Evolutionary conservation across 164 flowering plant species (phyloP).

Genomic region (Cinnamomum micranthum): DNA sequence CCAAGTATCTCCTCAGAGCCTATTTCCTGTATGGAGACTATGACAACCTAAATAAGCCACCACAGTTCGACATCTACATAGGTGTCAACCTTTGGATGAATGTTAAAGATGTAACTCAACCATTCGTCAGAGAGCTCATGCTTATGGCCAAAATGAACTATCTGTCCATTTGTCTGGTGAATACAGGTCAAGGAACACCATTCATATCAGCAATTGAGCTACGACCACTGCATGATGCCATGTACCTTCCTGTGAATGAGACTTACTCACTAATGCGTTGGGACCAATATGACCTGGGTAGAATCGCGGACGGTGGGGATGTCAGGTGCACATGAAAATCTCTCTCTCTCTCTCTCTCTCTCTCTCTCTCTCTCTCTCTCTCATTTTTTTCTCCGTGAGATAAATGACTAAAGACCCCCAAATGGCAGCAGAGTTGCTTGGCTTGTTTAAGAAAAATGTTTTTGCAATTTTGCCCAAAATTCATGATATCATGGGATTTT

Average conservation of each 20-base stretch:
- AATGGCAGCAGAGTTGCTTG: too few relatives aligned
- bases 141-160: conserved; percentile 8
- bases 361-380: too few relatives aligned
- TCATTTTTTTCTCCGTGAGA: too few relatives aligned
- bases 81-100: conserved; percentile 36
- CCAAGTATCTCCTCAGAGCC: conserved; percentile 6
- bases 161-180: conserved; percentile 35
- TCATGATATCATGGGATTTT: too few relatives aligned
- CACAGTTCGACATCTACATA: conserved; percentile 38
- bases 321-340: too few relatives aligned
- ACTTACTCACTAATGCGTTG: conserved; percentile 15
- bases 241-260: conserved; percentile 10
- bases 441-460: too few relatives aligned
- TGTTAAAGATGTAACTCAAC: conserved; percentile 6
- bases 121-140: conserved; percentile 24
- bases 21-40: conserved; percentile 18
- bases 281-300: conserved; percentile 21
- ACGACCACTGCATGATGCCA: conserved; percentile 19
- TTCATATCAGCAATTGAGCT: conserved; percentile 41
- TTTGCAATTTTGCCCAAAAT: too few relatives aligned
- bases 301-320: too few relatives aligned
- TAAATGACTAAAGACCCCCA: too few relatives aligned
- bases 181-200: conserved; percentile 36
- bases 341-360: too few relatives aligned
- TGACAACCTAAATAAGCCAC: conserved; percentile 22